These are phyloP conservation scores for Adiantum capillusveneris DNA, from an alignment of 75 land plant species.

Conservation along the genomic window DNA sequence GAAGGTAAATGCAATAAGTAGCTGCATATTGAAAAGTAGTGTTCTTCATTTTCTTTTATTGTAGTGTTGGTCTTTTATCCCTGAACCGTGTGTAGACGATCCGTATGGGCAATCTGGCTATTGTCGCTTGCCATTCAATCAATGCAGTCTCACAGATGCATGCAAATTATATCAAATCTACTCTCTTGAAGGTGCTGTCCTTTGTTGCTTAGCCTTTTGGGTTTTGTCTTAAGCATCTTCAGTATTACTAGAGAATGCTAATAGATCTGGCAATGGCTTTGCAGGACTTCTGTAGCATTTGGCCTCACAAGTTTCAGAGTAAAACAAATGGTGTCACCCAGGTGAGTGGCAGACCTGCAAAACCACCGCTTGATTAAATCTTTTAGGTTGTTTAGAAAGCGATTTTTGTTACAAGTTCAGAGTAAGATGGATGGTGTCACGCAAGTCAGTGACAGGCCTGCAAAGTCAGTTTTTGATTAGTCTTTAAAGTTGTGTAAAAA, in stretches of 20 bases:
- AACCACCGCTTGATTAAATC: no score
- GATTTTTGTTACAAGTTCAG: no score
- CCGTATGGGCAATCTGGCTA: conserved; percentile 52
- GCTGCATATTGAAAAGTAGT: no score
- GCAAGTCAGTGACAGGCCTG: conserved; percentile 45
- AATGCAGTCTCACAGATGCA: conserved; percentile 61
- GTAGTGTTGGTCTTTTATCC: no score
- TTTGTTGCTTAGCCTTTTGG: no score
- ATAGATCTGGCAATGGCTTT: conserved; percentile 5
- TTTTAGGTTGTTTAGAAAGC: no score
- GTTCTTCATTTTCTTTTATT: no score
- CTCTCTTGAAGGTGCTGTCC: conserved; percentile 49
- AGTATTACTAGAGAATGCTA: no score
- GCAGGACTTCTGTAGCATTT: conserved; percentile 67
- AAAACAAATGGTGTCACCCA: conserved; percentile 77
- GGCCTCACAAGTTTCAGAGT: conserved; percentile 65
- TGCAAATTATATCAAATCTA: conserved; percentile 30
- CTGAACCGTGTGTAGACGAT: conserved; percentile 32
- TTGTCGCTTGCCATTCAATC: conserved; percentile 55
- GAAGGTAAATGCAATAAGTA: no score
- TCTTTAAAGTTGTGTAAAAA: no score
- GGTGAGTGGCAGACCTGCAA: conserved; percentile 35
- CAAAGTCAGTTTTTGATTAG: no score
- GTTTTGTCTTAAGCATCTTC: no score
- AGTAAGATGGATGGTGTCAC: conserved; percentile 67